phyloP scores from a whole-genome alignment of 2,329 filamentous ascomycete species.

The Pseudocercospora vitis region DNA sequence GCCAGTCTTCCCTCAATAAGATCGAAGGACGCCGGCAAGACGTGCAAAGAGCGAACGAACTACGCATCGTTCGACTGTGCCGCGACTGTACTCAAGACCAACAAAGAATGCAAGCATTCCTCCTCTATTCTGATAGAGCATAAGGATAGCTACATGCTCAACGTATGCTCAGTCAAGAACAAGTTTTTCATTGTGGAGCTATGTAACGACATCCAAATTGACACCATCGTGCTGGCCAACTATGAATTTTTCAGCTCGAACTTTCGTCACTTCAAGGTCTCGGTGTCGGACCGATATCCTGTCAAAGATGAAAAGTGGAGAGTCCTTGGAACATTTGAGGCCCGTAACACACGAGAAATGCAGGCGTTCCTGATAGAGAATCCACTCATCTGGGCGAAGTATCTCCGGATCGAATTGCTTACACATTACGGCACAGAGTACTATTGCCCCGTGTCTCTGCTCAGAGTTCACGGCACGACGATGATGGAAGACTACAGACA shows the following conservation, averaged over 20 bases:
- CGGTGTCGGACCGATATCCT: slow-evolving; percentile 91
- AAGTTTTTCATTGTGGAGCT: slow-evolving; percentile 95
- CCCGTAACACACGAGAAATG: slow-evolving; percentile 86
- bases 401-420: slow-evolving; percentile 86
- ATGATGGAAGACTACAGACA: slow-evolving; percentile 95
- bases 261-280: slow-evolving; percentile 85
- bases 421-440: slow-evolving; percentile 95
- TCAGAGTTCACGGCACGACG: slow-evolving; percentile 88
- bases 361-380: slow-evolving; percentile 94
- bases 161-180: slow-evolving; percentile 80
- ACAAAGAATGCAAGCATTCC: slow-evolving; percentile 79
- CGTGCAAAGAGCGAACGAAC: slow-evolving; percentile 96
- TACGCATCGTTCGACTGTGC: slow-evolving; percentile 97
- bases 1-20: slow-evolving; percentile 50
- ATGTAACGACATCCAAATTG: slow-evolving; percentile 81
- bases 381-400: slow-evolving; percentile 92
- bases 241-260: slow-evolving; percentile 99
- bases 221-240: slow-evolving; percentile 95
- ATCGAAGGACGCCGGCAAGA: slow-evolving; percentile 92
- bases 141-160: slow-evolving; percentile 97
- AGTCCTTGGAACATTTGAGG: slow-evolving; percentile 82
- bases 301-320: slow-evolving; percentile 92
- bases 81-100: slow-evolving; percentile 88
- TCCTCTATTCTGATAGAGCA: slow-evolving; percentile 91
- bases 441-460: slow-evolving; percentile 87